These are phyloP conservation scores for Pseudocercospora eumusae DNA, from an alignment of 2,329 filamentous ascomycete genomes.

Conservation along the genomic window DNA sequence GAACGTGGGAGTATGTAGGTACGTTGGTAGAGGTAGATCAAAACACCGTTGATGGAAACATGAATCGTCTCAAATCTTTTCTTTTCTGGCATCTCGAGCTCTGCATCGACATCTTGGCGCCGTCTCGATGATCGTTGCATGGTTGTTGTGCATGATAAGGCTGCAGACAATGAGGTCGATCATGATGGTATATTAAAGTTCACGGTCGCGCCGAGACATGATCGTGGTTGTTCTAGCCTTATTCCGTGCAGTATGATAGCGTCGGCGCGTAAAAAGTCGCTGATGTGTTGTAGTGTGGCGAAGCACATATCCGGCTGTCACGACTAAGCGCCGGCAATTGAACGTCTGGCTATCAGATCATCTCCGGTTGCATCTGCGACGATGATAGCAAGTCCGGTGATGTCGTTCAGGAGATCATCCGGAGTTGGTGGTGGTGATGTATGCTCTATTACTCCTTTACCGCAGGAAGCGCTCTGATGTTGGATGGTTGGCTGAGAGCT, in stretches of 20 bases:
- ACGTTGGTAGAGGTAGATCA: not conserved
- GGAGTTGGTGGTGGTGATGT: not conserved
- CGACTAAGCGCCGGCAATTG: slow-evolving; percentile 2
- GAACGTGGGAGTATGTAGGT: not conserved
- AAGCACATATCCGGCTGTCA: not conserved
- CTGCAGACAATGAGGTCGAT: not conserved
- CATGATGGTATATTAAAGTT: not conserved
- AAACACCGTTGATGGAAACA: not conserved
- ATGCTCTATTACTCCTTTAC: slow-evolving; percentile 8
- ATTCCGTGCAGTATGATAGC: not conserved
- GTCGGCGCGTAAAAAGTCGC: not conserved
- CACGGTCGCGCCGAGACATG: not conserved
- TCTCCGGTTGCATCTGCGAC: not conserved
- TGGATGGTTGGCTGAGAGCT: slow-evolving; percentile 5
- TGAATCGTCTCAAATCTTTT: not conserved
- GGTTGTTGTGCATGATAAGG: not conserved
- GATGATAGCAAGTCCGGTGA: not conserved
- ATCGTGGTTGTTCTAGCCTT: not conserved
- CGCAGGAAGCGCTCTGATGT: slow-evolving; percentile 4
- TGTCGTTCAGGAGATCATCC: not conserved
- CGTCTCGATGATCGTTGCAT: not conserved
- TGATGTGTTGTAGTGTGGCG: slow-evolving; percentile 5
- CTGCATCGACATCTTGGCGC: not conserved
- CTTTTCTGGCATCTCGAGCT: too few relatives aligned
- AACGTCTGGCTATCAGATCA: not conserved